Evolutionary conservation across 129 eudicot genomes (phyloP).

Genomic region (Solidago caesia): DNA sequence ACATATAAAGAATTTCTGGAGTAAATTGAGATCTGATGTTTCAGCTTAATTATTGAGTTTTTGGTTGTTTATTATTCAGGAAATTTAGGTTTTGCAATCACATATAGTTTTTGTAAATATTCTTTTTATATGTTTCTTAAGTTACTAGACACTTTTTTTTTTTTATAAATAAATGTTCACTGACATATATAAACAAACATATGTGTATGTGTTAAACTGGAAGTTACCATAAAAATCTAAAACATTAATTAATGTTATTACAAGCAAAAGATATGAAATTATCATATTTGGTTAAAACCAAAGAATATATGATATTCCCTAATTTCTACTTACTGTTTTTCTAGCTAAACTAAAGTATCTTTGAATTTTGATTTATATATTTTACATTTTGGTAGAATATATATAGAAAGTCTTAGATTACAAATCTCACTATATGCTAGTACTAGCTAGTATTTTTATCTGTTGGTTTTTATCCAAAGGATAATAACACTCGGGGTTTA

Average conservation of each 20-base stretch:
- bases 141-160: background rate
- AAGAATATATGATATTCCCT: constrained; percentile 15
- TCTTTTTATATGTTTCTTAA: background rate
- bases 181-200: constrained; percentile 5
- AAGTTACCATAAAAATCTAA: constrained; percentile 21
- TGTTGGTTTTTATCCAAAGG: constrained; percentile 31
- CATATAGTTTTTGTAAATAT: background rate
- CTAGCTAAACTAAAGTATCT: too few relatives aligned
- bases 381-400: constrained; percentile 18
- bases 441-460: background rate
- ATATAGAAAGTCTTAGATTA: constrained; percentile 18
- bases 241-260: background rate
- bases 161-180: background rate
- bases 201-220: background rate
- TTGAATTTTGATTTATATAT: background rate
- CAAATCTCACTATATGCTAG: background rate
- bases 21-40: background rate
- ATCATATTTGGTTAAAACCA: constrained; percentile 22
- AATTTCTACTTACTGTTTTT: constrained; percentile 8
- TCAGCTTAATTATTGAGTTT: background rate
- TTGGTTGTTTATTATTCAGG: background rate
- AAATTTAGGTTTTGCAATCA: too few relatives aligned
- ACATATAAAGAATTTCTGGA: background rate
- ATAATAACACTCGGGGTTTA: constrained; percentile 2
- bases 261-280: constrained; percentile 31